Evolutionary conservation across 2,329 filamentous ascomycete genomes (phyloP).

Genomic region (Aspergillus novofumigatus): DNA sequence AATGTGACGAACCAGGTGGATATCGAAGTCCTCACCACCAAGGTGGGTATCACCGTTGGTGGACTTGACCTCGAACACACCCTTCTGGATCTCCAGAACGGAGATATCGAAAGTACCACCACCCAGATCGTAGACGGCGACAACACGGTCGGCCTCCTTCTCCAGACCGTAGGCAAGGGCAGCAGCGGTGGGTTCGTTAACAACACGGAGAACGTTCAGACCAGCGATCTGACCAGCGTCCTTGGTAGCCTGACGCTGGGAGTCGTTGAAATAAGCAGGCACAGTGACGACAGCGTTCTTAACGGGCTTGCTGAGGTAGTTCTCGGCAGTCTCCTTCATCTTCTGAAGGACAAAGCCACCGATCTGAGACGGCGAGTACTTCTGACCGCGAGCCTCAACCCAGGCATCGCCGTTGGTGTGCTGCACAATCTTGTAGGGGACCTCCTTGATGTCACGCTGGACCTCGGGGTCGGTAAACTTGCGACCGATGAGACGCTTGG

Average conservation of each 20-base stretch:
- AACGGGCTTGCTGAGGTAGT: constrained; percentile 81
- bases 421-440: constrained; percentile 97
- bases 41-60: constrained; percentile 98
- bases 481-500: constrained; percentile 96
- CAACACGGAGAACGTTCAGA: constrained; percentile 93
- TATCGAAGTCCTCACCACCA: constrained; percentile 97
- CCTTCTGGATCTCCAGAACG: constrained; percentile 93
- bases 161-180: constrained; percentile 94
- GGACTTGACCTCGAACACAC: constrained; percentile 98
- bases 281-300: constrained; percentile 98
- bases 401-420: constrained; percentile 95
- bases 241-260: constrained; percentile 96
- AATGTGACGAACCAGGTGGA: constrained; percentile 86
- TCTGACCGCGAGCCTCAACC: constrained; percentile 88
- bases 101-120: constrained; percentile 99
- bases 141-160: constrained; percentile 84
- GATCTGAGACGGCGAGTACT: constrained; percentile 97
- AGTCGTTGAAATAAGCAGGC: constrained; percentile 98
- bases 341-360: constrained; percentile 95
- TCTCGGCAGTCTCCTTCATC: constrained; percentile 98
- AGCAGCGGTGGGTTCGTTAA: constrained; percentile 96
- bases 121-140: constrained; percentile 96
- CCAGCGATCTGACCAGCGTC: constrained; percentile 95
- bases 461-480: constrained; percentile 94
- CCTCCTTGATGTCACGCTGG: constrained; percentile 94